Base-by-base conservation (phyloP, 257 asterid species). In the Nemophila menziesii region DNA sequence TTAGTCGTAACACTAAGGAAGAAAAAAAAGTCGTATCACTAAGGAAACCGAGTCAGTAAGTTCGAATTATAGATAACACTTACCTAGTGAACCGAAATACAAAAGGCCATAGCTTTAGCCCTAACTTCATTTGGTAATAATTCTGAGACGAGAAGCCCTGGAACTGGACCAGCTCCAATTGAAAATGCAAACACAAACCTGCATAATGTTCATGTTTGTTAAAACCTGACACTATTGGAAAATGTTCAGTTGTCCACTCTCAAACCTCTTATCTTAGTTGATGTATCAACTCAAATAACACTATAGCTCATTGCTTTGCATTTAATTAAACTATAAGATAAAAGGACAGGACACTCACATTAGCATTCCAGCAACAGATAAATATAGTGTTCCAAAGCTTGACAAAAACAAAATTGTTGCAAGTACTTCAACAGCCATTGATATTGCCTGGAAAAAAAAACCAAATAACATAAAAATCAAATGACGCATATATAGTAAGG, bases 11-110 rank as follows among this genome's bases (percentile, higher is more conserved):
- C n/a, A n/a, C 9, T 39, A 49, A 43, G 33, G 7, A 20, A 38
- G 0, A 40, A 36, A 18, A 15, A 33, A n/a, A 16, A 37, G 39
- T n/a, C n/a, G n/a, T n/a, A n/a, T 36, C 19, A 36, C 8, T 15
- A 38, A n/a, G n/a, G n/a, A n/a, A n/a, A n/a, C n/a, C n/a, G n/a
- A n/a, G n/a, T n/a, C n/a, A 22, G 13, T 18, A 14, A 10, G 11
- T 16, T 16, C 39, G 24, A 16, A 16, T 29, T 2, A 29, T 29
- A 29, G 36, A 10, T 7, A 29, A 10, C 36, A 5, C 22, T 80
- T 85, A 85, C 96, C 96, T 93, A 85, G 58, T 86, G 93, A 48
- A 86, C 94, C 2, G 96, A 70, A 94, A 86, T 82, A 38, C 90
- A 82, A 62, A 82, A 57, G 2, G 96, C 96, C 94, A 86, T 69